A percentile compares a stretch with the other conserved stretches of the same genome.
Evolutionary conservation across 106 monocot genomes (phyloP).

Genomic region (Alisma plantagoaquatica): DNA sequence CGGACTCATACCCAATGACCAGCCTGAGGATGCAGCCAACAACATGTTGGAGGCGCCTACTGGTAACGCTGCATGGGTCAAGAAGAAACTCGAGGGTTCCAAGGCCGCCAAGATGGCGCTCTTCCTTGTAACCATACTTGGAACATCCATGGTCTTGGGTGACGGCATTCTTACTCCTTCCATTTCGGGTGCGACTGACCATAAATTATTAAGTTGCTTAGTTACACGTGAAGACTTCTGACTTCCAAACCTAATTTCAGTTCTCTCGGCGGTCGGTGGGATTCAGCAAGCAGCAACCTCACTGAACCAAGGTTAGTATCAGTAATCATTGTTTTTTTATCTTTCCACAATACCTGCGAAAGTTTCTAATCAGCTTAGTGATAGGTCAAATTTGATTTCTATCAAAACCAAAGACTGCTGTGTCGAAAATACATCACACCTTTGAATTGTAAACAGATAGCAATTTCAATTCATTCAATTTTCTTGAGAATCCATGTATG

Average conservation of each 20-base stretch:
- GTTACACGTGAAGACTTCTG: not conserved
- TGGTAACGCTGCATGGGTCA: not conserved
- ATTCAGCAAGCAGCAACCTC: not conserved
- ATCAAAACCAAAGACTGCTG: too few species aligned
- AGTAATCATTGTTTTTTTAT: not conserved
- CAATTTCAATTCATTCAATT: not conserved
- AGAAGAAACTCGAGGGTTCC: not conserved
- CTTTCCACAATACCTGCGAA: not conserved
- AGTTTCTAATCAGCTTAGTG: not conserved
- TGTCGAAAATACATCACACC: not conserved
- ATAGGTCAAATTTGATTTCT: too few species aligned
- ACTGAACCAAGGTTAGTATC: too few species aligned
- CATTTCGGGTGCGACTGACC: not conserved
- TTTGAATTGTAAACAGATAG: not conserved
- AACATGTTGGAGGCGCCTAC: slow-evolving; percentile 26
- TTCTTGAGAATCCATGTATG: not conserved
- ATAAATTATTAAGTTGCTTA: not conserved
- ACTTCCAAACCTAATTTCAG: not conserved
- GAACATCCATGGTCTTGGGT: not conserved
- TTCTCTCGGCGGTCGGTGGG: slow-evolving; percentile 9
- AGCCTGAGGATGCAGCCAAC: slow-evolving; percentile 30
- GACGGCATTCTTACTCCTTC: slow-evolving; percentile 5
- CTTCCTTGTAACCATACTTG: not conserved
- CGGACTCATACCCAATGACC: slow-evolving; percentile 24
- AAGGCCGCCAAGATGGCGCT: not conserved